These are phyloP conservation scores for Pythium folliculosum DNA, from an alignment of 352 stramenopile species.

Conservation along the genomic window DNA sequence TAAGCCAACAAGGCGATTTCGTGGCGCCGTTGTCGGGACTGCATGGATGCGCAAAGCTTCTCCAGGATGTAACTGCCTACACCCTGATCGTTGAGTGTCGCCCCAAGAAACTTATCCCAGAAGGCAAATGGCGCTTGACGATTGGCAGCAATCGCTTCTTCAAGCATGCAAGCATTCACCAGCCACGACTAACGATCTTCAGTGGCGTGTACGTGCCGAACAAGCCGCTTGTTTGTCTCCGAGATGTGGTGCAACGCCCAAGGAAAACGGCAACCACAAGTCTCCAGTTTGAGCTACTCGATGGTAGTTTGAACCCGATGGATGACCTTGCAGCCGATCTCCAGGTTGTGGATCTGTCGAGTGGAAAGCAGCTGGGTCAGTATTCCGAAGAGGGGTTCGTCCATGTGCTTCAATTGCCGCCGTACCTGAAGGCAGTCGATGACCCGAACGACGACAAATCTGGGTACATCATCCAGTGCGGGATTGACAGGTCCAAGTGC, in stretches of 20 bases:
- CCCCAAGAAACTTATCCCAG: constrained; percentile 32
- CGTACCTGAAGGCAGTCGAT: constrained; percentile 11
- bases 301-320: constrained; percentile 17
- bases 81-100: constrained; percentile 65
- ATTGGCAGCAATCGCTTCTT: constrained; percentile 56
- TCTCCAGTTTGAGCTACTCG: constrained; percentile 41
- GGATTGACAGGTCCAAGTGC: constrained; percentile 54
- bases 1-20: constrained; percentile 46
- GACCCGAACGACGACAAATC: constrained; percentile 29
- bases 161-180: constrained; percentile 35
- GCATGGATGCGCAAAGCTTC: constrained; percentile 34
- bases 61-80: constrained; percentile 26
- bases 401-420: constrained; percentile 58
- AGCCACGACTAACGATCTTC: constrained; percentile 50
- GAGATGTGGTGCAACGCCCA: constrained; percentile 55
- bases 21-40: constrained; percentile 38
- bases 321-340: constrained; percentile 49
- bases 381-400: constrained; percentile 33
- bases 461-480: constrained; percentile 67
- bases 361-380: constrained; percentile 33
- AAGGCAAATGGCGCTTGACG: constrained; percentile 61
- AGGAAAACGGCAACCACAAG: constrained; percentile 52
- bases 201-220: constrained; percentile 62
- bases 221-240: constrained; percentile 62
- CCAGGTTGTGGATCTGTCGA: constrained; percentile 51